These are phyloP conservation scores for Leishmania martiniquensis DNA, from an alignment of 208 protist genomes.

Conservation along the genomic window DNA sequence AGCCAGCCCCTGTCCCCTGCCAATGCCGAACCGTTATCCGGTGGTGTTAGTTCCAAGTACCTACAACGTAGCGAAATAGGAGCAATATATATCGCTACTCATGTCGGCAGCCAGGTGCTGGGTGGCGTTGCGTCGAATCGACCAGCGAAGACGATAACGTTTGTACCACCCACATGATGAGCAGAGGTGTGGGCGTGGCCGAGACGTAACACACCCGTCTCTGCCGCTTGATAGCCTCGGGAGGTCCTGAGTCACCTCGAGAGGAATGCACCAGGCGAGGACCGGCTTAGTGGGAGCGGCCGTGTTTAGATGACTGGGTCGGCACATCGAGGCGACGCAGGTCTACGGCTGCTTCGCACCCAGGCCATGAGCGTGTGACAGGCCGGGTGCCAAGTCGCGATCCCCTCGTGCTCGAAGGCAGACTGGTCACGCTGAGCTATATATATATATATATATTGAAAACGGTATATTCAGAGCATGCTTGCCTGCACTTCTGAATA, in stretches of 20 bases:
- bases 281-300: not conserved
- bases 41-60: not conserved
- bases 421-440: not conserved
- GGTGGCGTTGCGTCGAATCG: not conserved
- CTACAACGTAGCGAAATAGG: not conserved
- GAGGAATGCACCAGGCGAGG: not conserved
- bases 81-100: not conserved
- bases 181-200: not conserved
- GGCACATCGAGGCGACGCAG: not conserved
- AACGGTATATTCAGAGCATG: too few species aligned
- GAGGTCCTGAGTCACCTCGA: not conserved
- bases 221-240: not conserved
- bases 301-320: not conserved
- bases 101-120: not conserved
- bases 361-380: not conserved
- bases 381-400: not conserved
- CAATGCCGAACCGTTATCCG: not conserved
- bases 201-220: not conserved
- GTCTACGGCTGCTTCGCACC: not conserved
- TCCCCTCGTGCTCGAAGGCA: not conserved
- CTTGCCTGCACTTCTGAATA: too few species aligned
- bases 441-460: not conserved
- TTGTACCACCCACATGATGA: not conserved
- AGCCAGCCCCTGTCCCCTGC: not conserved
- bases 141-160: not conserved